Base-by-base conservation (phyloP, 495 filamentous ascomycete species). In the Hyaloscypha variabilis region DNA sequence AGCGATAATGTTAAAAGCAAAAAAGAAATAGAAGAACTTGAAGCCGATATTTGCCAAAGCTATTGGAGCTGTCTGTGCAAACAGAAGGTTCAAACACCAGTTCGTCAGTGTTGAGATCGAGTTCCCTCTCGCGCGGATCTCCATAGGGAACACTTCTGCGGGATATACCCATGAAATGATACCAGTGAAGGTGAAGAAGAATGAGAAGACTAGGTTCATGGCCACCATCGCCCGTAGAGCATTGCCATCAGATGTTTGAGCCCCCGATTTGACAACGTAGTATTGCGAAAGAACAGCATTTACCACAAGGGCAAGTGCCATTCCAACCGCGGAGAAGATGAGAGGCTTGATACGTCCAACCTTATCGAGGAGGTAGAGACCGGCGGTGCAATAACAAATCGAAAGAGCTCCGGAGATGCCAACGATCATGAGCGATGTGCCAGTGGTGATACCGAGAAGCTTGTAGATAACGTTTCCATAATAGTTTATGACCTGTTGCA, bases 41-140 rank as follows among this genome's bases (percentile, higher is more conserved):
- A 67, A 70, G 2, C 68, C 68, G 19, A 67, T 46, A 23, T 24
- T n/a, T n/a, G 56, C 77, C 31, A 86, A 68, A 0, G 83, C 84
- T 51, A 84, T 80, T 0, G 85, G 85, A 8, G 83, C 79, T 59
- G 79, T 83, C 65, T 87, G 85, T 8, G 79, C 81, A 60, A 87
- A 83, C 31, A 87, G 83, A 83, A 90, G 70, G 87, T 89, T 13
- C 78, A 83, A 19, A 69, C 77, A 81, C 88, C 88, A 91, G 69
- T 90, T 90, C 8, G 81, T 81, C 0, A 86, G 83, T 0, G 88
- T 90, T 1, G 87, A 77, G 34, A 90, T 70, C 0, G 85, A 84
- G 26, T 88, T 87, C 28, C 85, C 88, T 61, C 86, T 87, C 36
- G 87, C 87, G 60, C 88, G 85, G 58, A 89, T 82, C 69, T 87